Base-by-base conservation (phyloP, 495 filamentous ascomycete species). In the Eremomyces bilateralis region DNA sequence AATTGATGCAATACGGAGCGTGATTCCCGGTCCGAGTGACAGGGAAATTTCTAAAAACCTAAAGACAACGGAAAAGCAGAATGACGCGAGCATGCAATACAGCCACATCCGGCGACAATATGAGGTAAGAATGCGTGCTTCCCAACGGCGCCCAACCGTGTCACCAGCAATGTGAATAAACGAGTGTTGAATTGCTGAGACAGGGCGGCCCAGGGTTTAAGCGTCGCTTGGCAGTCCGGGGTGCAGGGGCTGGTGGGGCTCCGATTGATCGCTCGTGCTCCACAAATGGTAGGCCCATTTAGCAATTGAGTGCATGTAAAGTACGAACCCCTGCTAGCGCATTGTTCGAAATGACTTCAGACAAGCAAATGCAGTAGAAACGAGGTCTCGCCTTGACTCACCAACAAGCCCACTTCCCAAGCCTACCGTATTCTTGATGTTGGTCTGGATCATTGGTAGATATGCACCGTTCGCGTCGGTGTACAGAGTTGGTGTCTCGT, bases 401-500 rank as follows among this genome's bases (percentile, higher is more conserved):
- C 24, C 24, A 13, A 28, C 13, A 28, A 13, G 13, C 13, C 24
- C 24, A 8, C 8, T 8, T 28, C 8, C 24, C 13, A 28, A 13
- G 13, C 24, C 24, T 8, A 8, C 13, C 8, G 24, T 28, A 28
- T 13, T 28, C 13, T 13, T 28, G 24, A 28, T 28, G 8, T 13
- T 28, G 24, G 8, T 28, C 24, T 28, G 8, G 24, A 28, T 13
- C 8, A 8, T 13, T 8, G 24, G 8, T 8, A 28, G 24, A 28
- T 8, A 28, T 8, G 24, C 13, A 28, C 8, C 13, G 13, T 28
- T 28, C 8, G 8, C 8, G 24, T 28, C 24, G 24, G 8, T 13
- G 8, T 8, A 8, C 8, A 28, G 24, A 6, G 13, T 6, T 17
- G 40, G 38, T 31, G 38, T 43, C 37, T 49, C 44, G 22, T 46